Evolutionary conservation across 495 filamentous ascomycete species (phyloP), one percentile per base, ranked within the genome.

Genomic region (Penicillium parvum): DNA sequence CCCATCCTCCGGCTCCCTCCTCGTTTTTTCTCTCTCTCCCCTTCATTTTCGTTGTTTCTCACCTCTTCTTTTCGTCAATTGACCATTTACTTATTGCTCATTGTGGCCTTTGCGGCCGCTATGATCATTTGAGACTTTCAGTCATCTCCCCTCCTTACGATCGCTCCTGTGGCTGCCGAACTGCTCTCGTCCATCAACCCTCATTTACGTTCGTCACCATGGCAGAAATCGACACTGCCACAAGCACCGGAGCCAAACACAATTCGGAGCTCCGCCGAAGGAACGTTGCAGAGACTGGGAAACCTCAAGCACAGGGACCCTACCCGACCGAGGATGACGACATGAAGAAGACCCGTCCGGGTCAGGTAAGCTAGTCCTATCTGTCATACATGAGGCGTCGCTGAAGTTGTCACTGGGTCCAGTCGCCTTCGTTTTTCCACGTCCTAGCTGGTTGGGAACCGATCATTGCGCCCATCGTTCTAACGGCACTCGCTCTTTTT

Each of bases 401-500:
- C n/a, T n/a, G n/a, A n/a, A n/a, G n/a, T n/a, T n/a, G n/a, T n/a
- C n/a, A n/a, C n/a, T n/a, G n/a, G 17, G 9, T 7, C 2, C 38
- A 73, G 68, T 51, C 57, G 17, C 52, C 57, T 26, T 64, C 67
- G 17, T 61, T 84, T 42, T 65, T 88, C 30, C 61, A 81, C 35
- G 71, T 78, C 36, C 76, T 95, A 34, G 82, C 85, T 60, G 72
- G 82, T 55, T 90, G 83, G 76, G 92, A 98, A 61, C 86, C 83
- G 65, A 65, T 97, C 41, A 78, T 95, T 63, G 88, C 86, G 23
- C 92, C 94, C 26, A 59, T 96, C 40, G 60, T 98, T 50, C 89
- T 98, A 66, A 98, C 92, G 17, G 68, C 78, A 27, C 69, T 96
- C 21, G 81, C 94, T 34, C 83, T 96, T 71, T 96, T 96, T 72